Conservation (phyloP, 768 basidiomycete genomes). For the Pisolithus albus region DNA sequence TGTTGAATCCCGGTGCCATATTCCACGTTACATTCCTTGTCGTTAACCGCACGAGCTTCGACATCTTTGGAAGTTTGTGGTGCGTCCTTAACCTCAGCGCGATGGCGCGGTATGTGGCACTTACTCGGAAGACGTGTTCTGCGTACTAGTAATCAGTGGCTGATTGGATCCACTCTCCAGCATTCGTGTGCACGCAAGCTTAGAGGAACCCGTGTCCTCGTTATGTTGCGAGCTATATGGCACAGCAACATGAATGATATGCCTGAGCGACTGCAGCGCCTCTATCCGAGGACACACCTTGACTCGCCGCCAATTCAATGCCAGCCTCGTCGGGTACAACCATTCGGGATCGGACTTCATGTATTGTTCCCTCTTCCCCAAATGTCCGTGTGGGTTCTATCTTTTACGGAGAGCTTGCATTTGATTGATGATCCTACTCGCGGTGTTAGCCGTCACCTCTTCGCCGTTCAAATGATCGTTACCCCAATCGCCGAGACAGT, state of each 20-base stretch:
- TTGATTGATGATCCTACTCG: constrained; percentile 8
- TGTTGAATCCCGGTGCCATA: constrained; percentile 69
- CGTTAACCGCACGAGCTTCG: constrained; percentile 70
- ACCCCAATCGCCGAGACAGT: constrained; percentile 62
- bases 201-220: constrained; percentile 71
- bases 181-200: constrained; percentile 71
- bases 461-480: constrained; percentile 71
- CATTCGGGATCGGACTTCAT: constrained; percentile 69
- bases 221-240: constrained; percentile 73
- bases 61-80: constrained; percentile 73
- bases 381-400: constrained; percentile 42
- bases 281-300: neutral
- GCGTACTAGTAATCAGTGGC: neutral
- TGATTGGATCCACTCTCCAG: constrained; percentile 27
- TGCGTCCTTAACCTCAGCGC: constrained; percentile 69
- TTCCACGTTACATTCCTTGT: constrained; percentile 76
- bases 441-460: constrained; percentile 56
- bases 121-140: constrained; percentile 7
- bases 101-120: constrained; percentile 56
- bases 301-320: constrained; percentile 52
- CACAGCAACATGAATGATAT: constrained; percentile 62
- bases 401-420: neutral
- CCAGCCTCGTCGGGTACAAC: constrained; percentile 69
- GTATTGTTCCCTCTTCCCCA: constrained; percentile 78
- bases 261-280: constrained; percentile 34